phyloP scores from a whole-genome alignment of 306 rosid genomes.

The Prosopis cineraria region DNA sequence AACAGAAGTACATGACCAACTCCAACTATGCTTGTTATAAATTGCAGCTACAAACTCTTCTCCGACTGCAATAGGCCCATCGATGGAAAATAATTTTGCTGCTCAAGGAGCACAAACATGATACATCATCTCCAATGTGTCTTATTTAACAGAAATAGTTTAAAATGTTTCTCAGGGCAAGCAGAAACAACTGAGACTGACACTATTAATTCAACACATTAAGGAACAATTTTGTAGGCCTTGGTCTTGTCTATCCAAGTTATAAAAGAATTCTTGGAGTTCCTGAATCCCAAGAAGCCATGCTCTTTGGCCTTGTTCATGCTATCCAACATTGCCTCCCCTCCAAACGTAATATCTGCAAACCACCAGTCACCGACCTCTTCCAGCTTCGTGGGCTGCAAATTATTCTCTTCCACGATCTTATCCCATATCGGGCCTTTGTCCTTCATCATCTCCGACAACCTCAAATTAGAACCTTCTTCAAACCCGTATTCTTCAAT shows the following conservation, averaged over 20 bases:
- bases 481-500: constrained; percentile 19
- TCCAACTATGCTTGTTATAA: neutral
- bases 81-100: neutral
- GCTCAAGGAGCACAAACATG: neutral
- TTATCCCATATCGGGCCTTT: constrained; percentile 49
- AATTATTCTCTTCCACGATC: constrained; percentile 46
- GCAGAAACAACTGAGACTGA: neutral
- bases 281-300: constrained; percentile 57
- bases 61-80: neutral
- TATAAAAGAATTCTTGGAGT: constrained; percentile 18
- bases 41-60: neutral
- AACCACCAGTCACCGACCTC: constrained; percentile 52
- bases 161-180: neutral
- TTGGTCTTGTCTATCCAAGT: constrained; percentile 51
- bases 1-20: neutral
- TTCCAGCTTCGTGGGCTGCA: constrained; percentile 44
- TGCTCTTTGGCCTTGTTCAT: constrained; percentile 59
- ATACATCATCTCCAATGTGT: neutral
- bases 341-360: constrained; percentile 23
- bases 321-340: constrained; percentile 12
- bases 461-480: constrained; percentile 14
- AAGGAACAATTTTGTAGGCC: constrained; percentile 49
- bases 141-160: neutral
- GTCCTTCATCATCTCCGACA: constrained; percentile 50
- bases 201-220: neutral